Percentiles rank a stretch among this genome's conserved stretches.
These are phyloP conservation scores for Apiospora rasikravindrae DNA, from an alignment of 2,329 filamentous ascomycete species.

Conservation along the genomic window DNA sequence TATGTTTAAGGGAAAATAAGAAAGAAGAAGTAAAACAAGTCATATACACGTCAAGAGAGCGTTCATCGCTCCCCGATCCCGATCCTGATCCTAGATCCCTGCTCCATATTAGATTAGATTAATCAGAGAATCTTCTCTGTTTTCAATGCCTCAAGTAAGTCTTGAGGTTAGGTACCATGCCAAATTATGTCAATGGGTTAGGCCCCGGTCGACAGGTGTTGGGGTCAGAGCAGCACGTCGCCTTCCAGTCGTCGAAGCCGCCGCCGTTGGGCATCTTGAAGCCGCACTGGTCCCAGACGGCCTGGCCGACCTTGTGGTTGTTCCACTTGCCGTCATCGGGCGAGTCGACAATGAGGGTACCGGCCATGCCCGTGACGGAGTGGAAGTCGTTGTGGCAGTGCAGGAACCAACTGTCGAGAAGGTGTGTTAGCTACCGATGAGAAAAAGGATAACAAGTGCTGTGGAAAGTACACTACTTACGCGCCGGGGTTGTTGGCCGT, in stretches of 20 bases:
- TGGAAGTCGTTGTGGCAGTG: conserved; percentile 22
- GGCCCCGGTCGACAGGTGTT: not conserved
- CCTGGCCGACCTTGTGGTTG: conserved; percentile 9
- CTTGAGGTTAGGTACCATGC: not conserved
- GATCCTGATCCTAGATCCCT: not conserved
- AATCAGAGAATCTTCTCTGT: not conserved
- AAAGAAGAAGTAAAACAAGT: not conserved
- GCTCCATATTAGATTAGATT: too few species aligned
- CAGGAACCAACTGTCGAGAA: conserved; percentile 16
- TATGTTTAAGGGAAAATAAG: not conserved
- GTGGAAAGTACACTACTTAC: not conserved
- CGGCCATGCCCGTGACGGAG: conserved; percentile 17
- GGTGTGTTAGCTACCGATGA: not conserved
- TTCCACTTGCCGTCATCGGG: conserved; percentile 13
- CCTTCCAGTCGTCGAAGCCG: conserved; percentile 26
- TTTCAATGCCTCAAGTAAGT: not conserved
- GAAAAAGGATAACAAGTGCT: not conserved
- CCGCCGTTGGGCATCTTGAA: conserved; percentile 20
- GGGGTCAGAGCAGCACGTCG: conserved; percentile 32
- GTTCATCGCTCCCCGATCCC: not conserved
- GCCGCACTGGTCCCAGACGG: conserved; percentile 19
- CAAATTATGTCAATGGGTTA: not conserved
- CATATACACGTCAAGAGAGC: not conserved
- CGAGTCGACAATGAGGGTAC: conserved; percentile 18
- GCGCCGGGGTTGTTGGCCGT: conserved; percentile 19